These are phyloP conservation scores for Secale cereale DNA, from an alignment of 176 grass and related monocot genomes.

Conservation along the genomic window DNA sequence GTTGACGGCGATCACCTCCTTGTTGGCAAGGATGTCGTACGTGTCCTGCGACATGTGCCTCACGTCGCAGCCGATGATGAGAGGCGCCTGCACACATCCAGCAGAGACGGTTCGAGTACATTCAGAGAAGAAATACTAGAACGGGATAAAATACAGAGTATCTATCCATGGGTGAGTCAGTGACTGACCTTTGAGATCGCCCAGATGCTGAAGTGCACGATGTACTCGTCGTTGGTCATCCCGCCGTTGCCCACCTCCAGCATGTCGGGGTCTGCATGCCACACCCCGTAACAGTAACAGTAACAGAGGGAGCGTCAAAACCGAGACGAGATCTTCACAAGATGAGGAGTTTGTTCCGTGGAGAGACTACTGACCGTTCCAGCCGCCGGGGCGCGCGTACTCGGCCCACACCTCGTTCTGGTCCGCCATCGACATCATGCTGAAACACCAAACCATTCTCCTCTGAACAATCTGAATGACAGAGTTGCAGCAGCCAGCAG, in stretches of 20 bases:
- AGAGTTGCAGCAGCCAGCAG: too few relatives aligned
- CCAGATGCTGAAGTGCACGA: slow-evolving; percentile 90
- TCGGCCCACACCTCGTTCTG: slow-evolving; percentile 88
- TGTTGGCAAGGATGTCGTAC: slow-evolving; percentile 67
- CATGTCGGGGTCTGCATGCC: slow-evolving; percentile 72
- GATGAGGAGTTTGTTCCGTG: background rate
- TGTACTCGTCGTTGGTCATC: slow-evolving; percentile 72
- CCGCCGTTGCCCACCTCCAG: slow-evolving; percentile 93
- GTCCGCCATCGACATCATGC: slow-evolving; percentile 78
- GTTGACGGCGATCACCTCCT: slow-evolving; percentile 94
- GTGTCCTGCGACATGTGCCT: slow-evolving; percentile 64
- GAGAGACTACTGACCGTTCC: slow-evolving; percentile 67
- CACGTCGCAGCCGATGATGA: slow-evolving; percentile 89
- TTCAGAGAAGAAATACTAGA: background rate
- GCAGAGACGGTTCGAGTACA: background rate
- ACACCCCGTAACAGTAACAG: background rate
- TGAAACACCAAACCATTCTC: slow-evolving; percentile 3
- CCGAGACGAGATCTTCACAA: background rate
- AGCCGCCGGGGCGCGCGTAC: slow-evolving; percentile 79
- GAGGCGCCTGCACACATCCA: slow-evolving; percentile 55
- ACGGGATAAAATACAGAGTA: background rate
- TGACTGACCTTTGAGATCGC: slow-evolving; percentile 73
- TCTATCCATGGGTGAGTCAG: background rate
- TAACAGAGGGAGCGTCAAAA: too few relatives aligned
- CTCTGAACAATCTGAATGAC: background rate